A percentile compares a stretch with the other conserved stretches of the same genome.
Evolutionary conservation across 345 rosid genomes (phyloP).

Genomic region (Pelargonium nanum): DNA sequence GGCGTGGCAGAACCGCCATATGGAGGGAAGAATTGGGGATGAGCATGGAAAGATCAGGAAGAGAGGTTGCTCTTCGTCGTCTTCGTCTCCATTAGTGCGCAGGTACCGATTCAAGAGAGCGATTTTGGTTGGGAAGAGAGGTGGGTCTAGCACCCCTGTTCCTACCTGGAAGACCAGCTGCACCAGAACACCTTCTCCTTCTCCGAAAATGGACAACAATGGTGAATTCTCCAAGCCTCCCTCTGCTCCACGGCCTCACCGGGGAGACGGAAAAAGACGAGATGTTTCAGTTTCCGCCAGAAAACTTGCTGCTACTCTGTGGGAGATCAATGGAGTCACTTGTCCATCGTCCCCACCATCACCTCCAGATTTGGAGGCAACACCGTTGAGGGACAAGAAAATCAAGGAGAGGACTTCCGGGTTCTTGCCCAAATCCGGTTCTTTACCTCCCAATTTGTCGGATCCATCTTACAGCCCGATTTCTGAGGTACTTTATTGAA

Average conservation of each 20-base stretch:
- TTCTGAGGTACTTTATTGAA: conserved; percentile 36
- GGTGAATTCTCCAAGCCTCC: conserved; percentile 22
- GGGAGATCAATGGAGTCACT: conserved; percentile 59
- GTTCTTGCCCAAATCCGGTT: conserved; percentile 15
- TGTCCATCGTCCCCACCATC: conserved; percentile 14
- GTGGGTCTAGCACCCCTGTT: conserved; percentile 61
- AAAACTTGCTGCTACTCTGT: conserved; percentile 75
- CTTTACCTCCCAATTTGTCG: conserved; percentile 30
- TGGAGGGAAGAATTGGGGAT: conserved; percentile 26
- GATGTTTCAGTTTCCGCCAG: conserved; percentile 56
- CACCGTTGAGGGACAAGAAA: conserved; percentile 20
- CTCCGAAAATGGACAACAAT: background rate
- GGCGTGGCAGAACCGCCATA: background rate
- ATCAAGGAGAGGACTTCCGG: conserved; percentile 20
- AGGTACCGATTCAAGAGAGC: conserved; percentile 73
- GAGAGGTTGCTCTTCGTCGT: conserved; percentile 77
- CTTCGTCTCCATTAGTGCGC: conserved; percentile 63
- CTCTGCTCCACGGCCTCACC: conserved; percentile 6
- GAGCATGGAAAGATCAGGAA: conserved; percentile 69
- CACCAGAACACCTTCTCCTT: conserved; percentile 23
- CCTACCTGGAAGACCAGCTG: conserved; percentile 45
- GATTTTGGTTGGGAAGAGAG: conserved; percentile 51
- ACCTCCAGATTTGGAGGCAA: conserved; percentile 20
- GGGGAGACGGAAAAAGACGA: conserved; percentile 17
- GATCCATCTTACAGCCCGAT: conserved; percentile 47